A percentile compares a stretch with the other conserved stretches of the same genome.
phyloP scores from a whole-genome alignment of 2,329 filamentous ascomycete species.

The Ophiocordyceps sinensis region DNA sequence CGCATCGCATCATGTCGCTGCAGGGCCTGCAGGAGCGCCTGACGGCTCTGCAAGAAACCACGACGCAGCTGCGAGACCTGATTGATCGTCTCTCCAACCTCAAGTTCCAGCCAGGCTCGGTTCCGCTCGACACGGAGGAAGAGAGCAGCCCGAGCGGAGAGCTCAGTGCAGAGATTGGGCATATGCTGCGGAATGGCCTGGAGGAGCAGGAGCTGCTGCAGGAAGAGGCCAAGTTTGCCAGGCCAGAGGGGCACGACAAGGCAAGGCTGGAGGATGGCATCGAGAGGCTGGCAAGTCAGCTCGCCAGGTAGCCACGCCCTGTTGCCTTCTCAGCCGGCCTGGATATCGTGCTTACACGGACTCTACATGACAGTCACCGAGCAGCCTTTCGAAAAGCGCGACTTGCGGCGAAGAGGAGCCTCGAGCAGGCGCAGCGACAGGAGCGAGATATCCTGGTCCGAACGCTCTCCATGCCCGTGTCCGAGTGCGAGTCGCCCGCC shows the following conservation, averaged over 20 bases:
- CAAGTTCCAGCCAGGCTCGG: conserved; percentile 42
- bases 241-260: conserved; percentile 40
- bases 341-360: background rate
- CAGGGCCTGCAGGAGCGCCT: conserved; percentile 48
- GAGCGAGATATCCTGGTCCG: conserved; percentile 66
- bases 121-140: conserved; percentile 32
- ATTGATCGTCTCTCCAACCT: conserved; percentile 45
- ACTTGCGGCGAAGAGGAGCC: conserved; percentile 59
- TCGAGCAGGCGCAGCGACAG: conserved; percentile 57
- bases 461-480: conserved; percentile 36
- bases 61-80: conserved; percentile 40
- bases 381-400: conserved; percentile 70
- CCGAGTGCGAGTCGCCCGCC: conserved; percentile 17
- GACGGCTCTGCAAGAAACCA: conserved; percentile 44
- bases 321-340: background rate
- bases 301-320: conserved; percentile 44
- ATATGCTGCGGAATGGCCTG: conserved; percentile 61
- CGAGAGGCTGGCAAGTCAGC: conserved; percentile 51
- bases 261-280: conserved; percentile 52
- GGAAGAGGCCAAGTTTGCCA: conserved; percentile 64
- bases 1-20: conserved; percentile 31
- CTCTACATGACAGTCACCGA: conserved; percentile 28
- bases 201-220: conserved; percentile 70
- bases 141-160: conserved; percentile 49
- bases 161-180: conserved; percentile 66